Conservation (phyloP, 495 filamentous ascomycete species). For the Cercophora sp. region DNA sequence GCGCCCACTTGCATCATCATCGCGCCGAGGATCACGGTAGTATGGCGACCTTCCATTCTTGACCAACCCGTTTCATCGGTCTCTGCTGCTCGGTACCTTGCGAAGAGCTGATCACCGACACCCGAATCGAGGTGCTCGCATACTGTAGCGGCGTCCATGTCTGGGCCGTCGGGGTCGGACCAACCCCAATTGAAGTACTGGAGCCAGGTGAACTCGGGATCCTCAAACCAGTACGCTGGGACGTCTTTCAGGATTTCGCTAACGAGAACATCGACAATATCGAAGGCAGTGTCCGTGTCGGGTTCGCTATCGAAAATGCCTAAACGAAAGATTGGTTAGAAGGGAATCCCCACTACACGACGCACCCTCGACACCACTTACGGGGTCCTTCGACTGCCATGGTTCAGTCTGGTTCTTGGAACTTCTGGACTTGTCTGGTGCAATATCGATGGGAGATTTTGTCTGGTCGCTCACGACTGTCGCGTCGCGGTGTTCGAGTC, state of each 20-base stretch:
- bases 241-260: neutral
- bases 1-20: neutral
- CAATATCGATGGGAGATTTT: too few species aligned
- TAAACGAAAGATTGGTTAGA: neutral
- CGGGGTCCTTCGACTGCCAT: neutral
- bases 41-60: too few species aligned
- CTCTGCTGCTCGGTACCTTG: neutral
- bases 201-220: neutral
- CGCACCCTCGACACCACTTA: neutral
- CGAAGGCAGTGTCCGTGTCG: neutral
- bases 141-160: neutral
- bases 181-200: neutral
- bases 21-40: neutral
- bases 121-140: neutral
- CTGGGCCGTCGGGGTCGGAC: neutral
- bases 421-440: neutral
- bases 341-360: neutral
- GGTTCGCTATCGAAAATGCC: neutral
- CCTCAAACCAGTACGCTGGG: neutral
- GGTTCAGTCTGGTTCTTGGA: neutral
- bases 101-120: neutral
- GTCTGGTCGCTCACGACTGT: too few species aligned
- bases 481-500: too few species aligned
- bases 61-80: too few species aligned
- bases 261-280: neutral